Percentiles rank a stretch among this genome's conserved stretches.
These are phyloP conservation scores for Arthrobotrys iridis DNA, from an alignment of 2,329 filamentous ascomycete species.

Conservation along the genomic window DNA sequence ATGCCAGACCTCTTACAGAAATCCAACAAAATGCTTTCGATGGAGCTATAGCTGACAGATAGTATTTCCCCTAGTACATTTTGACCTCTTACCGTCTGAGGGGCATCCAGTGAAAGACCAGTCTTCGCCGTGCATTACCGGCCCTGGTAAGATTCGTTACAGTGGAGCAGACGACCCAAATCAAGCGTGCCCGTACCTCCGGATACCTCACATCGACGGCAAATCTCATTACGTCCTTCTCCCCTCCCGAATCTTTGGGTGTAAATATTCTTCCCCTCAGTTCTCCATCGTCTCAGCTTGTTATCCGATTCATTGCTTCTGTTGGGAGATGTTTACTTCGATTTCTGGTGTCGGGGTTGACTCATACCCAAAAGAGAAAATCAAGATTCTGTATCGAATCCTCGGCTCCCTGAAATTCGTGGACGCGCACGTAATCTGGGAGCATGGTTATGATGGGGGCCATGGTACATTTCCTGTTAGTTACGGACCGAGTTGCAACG, in stretches of 20 bases:
- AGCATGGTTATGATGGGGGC: not conserved
- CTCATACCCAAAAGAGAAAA: not conserved
- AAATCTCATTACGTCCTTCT: not conserved
- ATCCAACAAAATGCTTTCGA: not conserved
- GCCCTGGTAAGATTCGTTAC: not conserved
- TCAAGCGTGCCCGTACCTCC: not conserved
- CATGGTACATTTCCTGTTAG: not conserved
- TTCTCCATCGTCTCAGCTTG: not conserved
- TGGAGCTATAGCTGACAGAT: not conserved
- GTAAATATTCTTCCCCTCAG: not conserved
- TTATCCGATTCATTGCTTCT: conserved; percentile 19
- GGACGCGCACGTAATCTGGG: not conserved
- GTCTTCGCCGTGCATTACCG: not conserved
- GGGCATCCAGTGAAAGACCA: not conserved
- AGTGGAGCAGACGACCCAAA: not conserved
- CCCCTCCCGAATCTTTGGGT: not conserved
- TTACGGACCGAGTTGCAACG: not conserved
- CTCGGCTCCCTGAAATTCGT: not conserved
- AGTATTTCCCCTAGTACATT: not conserved
- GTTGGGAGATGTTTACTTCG: conserved; percentile 13
- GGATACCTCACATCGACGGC: not conserved
- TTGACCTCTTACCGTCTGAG: not conserved
- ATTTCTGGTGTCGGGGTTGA: not conserved
- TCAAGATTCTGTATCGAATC: not conserved
- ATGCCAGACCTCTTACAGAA: not conserved